Evolutionary conservation across 352 stramenopile genomes (phyloP).

Genomic region (Pythium volutum): DNA sequence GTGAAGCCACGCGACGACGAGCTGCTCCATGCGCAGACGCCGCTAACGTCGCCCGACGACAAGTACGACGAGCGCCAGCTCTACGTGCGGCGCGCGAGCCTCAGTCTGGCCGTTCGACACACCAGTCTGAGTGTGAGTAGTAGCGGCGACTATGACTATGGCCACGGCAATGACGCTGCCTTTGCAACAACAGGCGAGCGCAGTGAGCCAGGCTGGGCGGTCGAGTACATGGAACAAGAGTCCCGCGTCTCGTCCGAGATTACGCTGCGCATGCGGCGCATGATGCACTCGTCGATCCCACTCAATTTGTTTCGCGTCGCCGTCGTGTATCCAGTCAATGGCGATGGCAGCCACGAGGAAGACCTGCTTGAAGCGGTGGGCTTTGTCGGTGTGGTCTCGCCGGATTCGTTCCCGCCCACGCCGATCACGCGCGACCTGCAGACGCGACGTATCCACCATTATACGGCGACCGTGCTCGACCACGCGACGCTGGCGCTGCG

Average conservation of each 20-base stretch:
- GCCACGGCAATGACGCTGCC: not conserved
- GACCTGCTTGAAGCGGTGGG: slow-evolving; percentile 19
- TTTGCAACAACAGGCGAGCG: not conserved
- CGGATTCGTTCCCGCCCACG: slow-evolving; percentile 79
- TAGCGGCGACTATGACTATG: not conserved
- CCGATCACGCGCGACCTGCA: slow-evolving; percentile 74
- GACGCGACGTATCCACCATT: slow-evolving; percentile 66
- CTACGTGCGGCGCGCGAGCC: slow-evolving; percentile 30
- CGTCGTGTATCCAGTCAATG: slow-evolving; percentile 32
- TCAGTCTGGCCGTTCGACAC: slow-evolving; percentile 2
- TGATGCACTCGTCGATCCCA: slow-evolving; percentile 79
- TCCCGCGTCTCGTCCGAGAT: slow-evolving; percentile 57
- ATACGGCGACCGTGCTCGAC: slow-evolving; percentile 74
- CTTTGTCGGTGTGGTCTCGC: slow-evolving; percentile 54
- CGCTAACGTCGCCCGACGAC: slow-evolving; percentile 65
- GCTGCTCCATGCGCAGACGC: slow-evolving; percentile 45
- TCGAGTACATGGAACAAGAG: slow-evolving; percentile 81
- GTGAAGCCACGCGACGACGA: not conserved
- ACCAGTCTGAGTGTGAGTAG: not conserved
- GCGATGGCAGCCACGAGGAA: slow-evolving; percentile 25
- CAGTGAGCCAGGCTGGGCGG: slow-evolving; percentile 65
- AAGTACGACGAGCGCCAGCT: slow-evolving; percentile 29
- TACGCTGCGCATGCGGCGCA: slow-evolving; percentile 61
- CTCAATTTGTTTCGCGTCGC: slow-evolving; percentile 74
- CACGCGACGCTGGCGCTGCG: slow-evolving; percentile 66